Conservation (phyloP, 352 stramenopile species). For the Phytophthora hibernalis region DNA sequence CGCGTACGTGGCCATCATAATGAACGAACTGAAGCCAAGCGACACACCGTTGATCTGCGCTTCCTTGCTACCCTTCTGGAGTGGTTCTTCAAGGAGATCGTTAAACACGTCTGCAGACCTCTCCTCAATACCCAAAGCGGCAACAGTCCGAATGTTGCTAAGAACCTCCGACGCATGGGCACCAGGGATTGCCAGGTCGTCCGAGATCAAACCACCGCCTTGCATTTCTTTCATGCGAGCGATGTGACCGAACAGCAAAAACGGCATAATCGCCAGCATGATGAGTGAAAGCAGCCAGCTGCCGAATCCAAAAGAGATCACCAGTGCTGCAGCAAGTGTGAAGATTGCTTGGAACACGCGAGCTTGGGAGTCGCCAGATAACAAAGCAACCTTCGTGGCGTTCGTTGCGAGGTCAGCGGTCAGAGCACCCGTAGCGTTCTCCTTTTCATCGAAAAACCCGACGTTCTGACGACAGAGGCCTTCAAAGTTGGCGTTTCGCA, state of each 20-base stretch:
- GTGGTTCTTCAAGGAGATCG: conserved; percentile 32
- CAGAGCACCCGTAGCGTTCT: conserved; percentile 67
- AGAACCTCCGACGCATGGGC: conserved; percentile 61
- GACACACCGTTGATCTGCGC: conserved; percentile 52
- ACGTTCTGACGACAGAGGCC: conserved; percentile 52
- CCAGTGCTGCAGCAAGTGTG: conserved; percentile 57
- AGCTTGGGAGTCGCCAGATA: conserved; percentile 62
- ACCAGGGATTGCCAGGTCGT: conserved; percentile 42
- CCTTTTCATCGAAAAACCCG: conserved; percentile 77
- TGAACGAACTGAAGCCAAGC: conserved; percentile 78
- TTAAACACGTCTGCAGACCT: conserved; percentile 31
- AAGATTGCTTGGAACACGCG: conserved; percentile 52
- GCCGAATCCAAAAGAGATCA: conserved; percentile 69
- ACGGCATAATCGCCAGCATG: conserved; percentile 65
- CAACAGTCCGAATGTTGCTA: conserved; percentile 57
- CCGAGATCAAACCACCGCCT: conserved; percentile 16
- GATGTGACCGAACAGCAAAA: conserved; percentile 56
- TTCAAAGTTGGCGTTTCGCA: conserved; percentile 55
- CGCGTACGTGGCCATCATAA: conserved; percentile 57
- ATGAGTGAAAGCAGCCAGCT: conserved; percentile 78
- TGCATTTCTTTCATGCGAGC: conserved; percentile 50
- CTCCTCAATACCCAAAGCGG: conserved; percentile 48
- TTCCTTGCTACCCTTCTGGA: conserved; percentile 38
- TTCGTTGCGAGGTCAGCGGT: conserved; percentile 60
- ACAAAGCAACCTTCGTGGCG: conserved; percentile 49